Evolutionary conservation across 2,329 filamentous ascomycete genomes (phyloP).

Genomic region (Aureobasidium sp.): DNA sequence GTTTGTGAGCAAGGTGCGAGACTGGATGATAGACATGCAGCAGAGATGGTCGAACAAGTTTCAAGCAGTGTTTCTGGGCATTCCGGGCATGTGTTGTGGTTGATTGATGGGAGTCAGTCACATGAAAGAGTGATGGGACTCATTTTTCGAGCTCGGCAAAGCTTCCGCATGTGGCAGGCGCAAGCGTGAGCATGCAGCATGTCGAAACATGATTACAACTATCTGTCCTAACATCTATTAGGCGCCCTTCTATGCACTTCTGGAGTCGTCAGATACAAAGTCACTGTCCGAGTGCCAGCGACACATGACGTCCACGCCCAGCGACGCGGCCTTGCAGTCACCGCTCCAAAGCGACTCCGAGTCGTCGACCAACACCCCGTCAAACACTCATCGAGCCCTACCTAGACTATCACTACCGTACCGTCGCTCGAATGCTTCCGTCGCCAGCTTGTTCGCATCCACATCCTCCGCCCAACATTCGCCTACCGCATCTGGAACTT

Average conservation of each 20-base stretch:
- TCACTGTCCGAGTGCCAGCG: not conserved
- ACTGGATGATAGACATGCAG: not conserved
- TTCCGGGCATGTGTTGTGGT: not conserved
- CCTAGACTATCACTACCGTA: constrained; percentile 42
- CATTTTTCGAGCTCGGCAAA: constrained; percentile 11
- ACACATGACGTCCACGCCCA: constrained; percentile 53
- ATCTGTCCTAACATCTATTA: not conserved
- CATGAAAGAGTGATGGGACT: not conserved
- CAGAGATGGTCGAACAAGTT: too few relatives aligned
- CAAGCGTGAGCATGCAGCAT: not conserved
- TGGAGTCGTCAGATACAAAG: not conserved
- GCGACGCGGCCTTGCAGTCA: constrained; percentile 54
- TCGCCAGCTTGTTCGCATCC: constrained; percentile 44
- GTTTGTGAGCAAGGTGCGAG: not conserved
- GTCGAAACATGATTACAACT: not conserved
- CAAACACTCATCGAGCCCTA: constrained; percentile 41
- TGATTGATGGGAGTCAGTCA: not conserved
- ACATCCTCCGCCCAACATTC: constrained; percentile 35
- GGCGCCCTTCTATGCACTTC: not conserved
- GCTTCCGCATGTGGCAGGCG: constrained; percentile 3
- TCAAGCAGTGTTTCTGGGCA: not conserved
- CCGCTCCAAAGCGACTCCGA: constrained; percentile 62
- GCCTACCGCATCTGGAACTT: constrained; percentile 32
- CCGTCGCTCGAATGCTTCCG: constrained; percentile 43
- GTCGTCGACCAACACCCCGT: constrained; percentile 50